phyloP scores from a whole-genome alignment of 192 early-diverging fungal species.

The Gonapodya sp. region DNA sequence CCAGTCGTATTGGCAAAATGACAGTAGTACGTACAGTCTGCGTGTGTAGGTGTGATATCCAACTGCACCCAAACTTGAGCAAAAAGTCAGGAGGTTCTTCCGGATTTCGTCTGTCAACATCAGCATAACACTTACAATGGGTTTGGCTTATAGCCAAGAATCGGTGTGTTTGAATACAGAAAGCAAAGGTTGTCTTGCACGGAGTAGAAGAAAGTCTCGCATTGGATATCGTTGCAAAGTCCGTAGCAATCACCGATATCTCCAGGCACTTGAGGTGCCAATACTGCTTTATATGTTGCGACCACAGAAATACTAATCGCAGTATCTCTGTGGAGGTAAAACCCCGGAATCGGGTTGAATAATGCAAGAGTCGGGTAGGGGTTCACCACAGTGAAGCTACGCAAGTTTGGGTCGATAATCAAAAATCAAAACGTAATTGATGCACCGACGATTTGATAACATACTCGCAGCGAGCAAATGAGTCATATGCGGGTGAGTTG shows the following conservation, averaged over 20 bases:
- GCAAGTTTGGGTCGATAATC: neutral
- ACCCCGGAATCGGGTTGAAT: neutral
- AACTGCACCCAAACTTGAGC: too few relatives aligned
- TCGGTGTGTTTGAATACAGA: too few relatives aligned
- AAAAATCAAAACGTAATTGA: neutral
- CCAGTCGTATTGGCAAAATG: too few relatives aligned
- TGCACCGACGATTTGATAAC: neutral
- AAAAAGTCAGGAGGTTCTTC: too few relatives aligned
- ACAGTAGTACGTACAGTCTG: too few relatives aligned
- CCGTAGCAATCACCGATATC: neutral
- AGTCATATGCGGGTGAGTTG: neutral
- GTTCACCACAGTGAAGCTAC: neutral
- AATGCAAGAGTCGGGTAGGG: neutral
- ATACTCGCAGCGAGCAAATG: neutral
- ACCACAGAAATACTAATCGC: neutral
- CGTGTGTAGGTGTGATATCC: too few relatives aligned
- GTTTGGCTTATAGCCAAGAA: too few relatives aligned
- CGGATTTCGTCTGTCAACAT: too few relatives aligned
- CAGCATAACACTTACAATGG: too few relatives aligned
- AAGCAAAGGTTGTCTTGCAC: too few relatives aligned
- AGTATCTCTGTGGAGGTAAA: neutral
- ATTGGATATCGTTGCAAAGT: neutral
- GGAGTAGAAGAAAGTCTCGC: neutral
- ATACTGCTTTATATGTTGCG: neutral
- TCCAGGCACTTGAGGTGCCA: neutral